A percentile compares a stretch with the other conserved stretches of the same genome.
These are phyloP conservation scores for Cladosporium sp. DNA, from an alignment of 2,329 filamentous ascomycete genomes.

Conservation along the genomic window DNA sequence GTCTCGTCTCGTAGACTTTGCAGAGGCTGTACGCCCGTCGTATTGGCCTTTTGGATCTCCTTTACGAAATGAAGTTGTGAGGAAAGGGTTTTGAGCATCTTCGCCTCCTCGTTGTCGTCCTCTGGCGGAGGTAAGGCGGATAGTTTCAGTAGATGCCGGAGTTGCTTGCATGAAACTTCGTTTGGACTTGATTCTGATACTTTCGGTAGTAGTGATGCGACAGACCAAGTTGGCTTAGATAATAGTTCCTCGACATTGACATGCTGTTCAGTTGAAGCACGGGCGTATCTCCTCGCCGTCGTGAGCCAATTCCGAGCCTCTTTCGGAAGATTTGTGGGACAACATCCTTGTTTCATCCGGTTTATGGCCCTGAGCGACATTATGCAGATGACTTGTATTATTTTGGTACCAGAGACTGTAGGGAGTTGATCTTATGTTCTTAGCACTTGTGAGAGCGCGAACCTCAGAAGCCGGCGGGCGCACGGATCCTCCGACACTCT, in stretches of 20 bases:
- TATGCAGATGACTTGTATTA: not conserved
- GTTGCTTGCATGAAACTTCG: conserved; percentile 63
- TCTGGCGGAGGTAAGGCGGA: conserved; percentile 79
- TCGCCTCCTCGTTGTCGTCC: conserved; percentile 60
- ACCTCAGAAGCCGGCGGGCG: not conserved
- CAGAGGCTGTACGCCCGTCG: conserved; percentile 69
- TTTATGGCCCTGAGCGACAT: not conserved
- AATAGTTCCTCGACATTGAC: conserved; percentile 49
- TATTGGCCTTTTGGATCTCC: conserved; percentile 78
- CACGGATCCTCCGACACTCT: conserved; percentile 14
- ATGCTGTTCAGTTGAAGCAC: not conserved
- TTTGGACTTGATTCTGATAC: conserved; percentile 34
- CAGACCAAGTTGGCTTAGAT: conserved; percentile 77
- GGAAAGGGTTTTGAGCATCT: conserved; percentile 72
- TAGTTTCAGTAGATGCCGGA: conserved; percentile 82
- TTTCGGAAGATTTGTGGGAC: not conserved
- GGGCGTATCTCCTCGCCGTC: not conserved
- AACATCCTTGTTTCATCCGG: not conserved
- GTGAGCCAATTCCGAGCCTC: not conserved
- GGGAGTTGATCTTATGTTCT: not conserved
- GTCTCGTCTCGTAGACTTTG: conserved; percentile 81
- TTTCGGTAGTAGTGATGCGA: conserved; percentile 67
- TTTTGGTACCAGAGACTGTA: not conserved
- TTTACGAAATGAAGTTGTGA: conserved; percentile 90
- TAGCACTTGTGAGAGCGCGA: not conserved